Conservation (phyloP, 768 basidiomycete species). For the Suillus cothurnatus region DNA sequence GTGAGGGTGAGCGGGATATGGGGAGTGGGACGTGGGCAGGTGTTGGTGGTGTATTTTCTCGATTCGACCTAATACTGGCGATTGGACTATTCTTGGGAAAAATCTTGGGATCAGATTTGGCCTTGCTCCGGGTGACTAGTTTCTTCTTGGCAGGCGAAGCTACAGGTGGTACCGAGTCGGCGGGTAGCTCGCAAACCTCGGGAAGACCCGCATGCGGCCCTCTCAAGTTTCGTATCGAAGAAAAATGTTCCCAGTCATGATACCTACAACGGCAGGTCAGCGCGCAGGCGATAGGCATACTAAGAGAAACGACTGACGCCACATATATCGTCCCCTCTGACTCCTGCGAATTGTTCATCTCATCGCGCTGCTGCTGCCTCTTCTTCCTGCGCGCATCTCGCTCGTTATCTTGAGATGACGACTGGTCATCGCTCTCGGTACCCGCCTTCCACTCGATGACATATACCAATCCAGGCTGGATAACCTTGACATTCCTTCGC, state of each 20-base stretch:
- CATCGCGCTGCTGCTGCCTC: slow-evolving; percentile 25
- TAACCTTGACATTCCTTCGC: slow-evolving; percentile 81
- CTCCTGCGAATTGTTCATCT: slow-evolving; percentile 43
- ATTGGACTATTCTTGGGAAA: slow-evolving; percentile 26
- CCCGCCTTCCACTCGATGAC: slow-evolving; percentile 83
- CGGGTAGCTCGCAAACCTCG: slow-evolving; percentile 52
- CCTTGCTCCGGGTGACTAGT: slow-evolving; percentile 33
- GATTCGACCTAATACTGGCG: slow-evolving; percentile 21
- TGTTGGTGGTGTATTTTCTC: slow-evolving; percentile 25
- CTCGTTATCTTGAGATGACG: slow-evolving; percentile 20
- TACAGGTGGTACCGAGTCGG: slow-evolving; percentile 32
- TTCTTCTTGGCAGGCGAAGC: slow-evolving; percentile 39
- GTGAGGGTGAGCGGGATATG: slow-evolving; percentile 40
- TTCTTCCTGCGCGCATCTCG: slow-evolving; percentile 4
- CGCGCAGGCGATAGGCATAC: slow-evolving; percentile 10
- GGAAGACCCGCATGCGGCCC: slow-evolving; percentile 85
- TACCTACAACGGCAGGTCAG: slow-evolving; percentile 51
- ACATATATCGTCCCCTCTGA: slow-evolving; percentile 66
- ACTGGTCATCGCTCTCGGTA: slow-evolving; percentile 38
- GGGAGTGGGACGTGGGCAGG: slow-evolving; percentile 41
- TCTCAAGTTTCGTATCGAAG: slow-evolving; percentile 83
- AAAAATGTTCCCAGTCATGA: slow-evolving; percentile 95
- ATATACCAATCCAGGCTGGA: slow-evolving; percentile 90
- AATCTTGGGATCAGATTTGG: slow-evolving; percentile 25
- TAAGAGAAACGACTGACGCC: slow-evolving; percentile 60